Base-by-base conservation (phyloP, 1,284 basidiomycete genomes). In the Trametes polyzona region DNA sequence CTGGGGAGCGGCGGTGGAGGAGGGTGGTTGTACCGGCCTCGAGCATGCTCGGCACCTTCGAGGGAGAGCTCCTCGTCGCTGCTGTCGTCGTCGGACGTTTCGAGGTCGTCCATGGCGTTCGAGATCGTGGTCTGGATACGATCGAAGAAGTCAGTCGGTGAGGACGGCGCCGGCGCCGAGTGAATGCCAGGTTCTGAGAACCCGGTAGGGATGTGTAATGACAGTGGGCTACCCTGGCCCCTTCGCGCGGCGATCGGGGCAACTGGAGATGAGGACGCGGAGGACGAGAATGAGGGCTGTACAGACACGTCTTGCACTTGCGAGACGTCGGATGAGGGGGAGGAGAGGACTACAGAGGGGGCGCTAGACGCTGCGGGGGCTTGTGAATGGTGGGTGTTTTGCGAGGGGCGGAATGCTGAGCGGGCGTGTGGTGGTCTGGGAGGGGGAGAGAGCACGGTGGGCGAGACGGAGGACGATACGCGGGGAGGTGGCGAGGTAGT, bases 101-200 rank as follows among this genome's bases (percentile, higher is more conserved):
- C 85, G 47, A 88, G 72, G 60, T 86, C 87, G 65, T 88, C 86
- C 81, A 90, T 83, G 19, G 82, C 83, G 67, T 85, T 84, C n/a
- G 81, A 80, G 36, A 59, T 57, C 47, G 87, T 84, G 30, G 77
- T 74, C 64, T 90, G 85, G 50, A 91, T 83, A 58, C 74, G 80
- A 71, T 91, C 88, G 70, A 91, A 91, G 76, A 91, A 91, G 40
- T 82, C 83, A 26, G 84, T 81, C 0, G 86, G 82, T 10, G 86
- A 83, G 10, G 83, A 77, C 10, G 79, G 75, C 26, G 83, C 82
- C n/a, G 81, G 80, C 58, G 82, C 83, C 36, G 81, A 83, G 46
- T 71, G 72, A 6, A 75, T 68, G 27, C 62, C 57, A 1, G 64
- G 64, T 24, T 63, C 39, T 16, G 57, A 42, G 21, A 58, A 60